A percentile compares a stretch with the other conserved stretches of the same genome.
Evolutionary conservation across 305 asterid genomes (phyloP).

Genomic region (Solanum chacoense): DNA sequence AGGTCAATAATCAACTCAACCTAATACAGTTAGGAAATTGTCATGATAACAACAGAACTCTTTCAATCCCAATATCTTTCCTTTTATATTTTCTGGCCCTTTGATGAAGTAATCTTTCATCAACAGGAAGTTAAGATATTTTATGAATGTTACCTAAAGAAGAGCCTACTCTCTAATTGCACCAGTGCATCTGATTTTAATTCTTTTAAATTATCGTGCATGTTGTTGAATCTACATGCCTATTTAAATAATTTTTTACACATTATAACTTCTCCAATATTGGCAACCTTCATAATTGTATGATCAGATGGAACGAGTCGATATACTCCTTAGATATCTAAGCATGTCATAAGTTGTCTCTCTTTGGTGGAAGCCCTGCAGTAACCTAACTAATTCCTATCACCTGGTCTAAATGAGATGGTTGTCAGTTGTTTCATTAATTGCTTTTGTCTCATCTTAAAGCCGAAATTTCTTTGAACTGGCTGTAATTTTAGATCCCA

Average conservation of each 20-base stretch:
- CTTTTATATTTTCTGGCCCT: neutral
- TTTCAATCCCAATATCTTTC: neutral
- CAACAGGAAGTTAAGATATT: neutral
- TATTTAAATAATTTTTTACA: neutral
- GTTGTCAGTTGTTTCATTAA: neutral
- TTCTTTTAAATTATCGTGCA: neutral
- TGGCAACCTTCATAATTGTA: neutral
- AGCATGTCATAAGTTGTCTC: neutral
- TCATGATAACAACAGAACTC: neutral
- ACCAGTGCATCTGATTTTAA: neutral
- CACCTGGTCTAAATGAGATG: neutral
- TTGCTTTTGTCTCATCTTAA: neutral
- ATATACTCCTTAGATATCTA: neutral
- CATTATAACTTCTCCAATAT: neutral
- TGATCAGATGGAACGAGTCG: neutral
- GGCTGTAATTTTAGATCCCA: neutral
- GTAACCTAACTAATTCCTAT: neutral
- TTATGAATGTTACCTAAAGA: neutral
- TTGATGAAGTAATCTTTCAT: neutral
- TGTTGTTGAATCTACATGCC: neutral
- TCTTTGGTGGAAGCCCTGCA: neutral
- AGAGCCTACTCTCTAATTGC: neutral
- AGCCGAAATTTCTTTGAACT: neutral
- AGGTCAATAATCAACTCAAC: neutral
- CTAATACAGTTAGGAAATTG: neutral